Evolutionary conservation across 1,284 basidiomycete genomes (phyloP), one percentile per base, ranked within the genome.

Genomic region (Moesziomyces globuligerus): DNA sequence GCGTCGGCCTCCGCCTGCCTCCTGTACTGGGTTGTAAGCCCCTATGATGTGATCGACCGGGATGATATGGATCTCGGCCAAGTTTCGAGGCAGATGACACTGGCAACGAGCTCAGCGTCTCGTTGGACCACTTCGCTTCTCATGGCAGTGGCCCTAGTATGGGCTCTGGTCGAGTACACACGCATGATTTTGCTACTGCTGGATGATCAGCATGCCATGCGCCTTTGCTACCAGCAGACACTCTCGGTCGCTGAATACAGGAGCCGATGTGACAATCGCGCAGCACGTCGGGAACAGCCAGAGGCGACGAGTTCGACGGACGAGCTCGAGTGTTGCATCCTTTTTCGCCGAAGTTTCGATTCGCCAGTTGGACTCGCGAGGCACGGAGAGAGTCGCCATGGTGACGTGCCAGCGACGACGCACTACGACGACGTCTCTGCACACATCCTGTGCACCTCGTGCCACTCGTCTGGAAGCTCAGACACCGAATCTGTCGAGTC

Each of bases 101-200:
- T 23, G 24, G 4, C 41, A 11, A 3, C 8, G 7, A 20, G 23
- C n/a, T 7, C 52, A 15, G 5, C 48, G 15, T 37, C 60, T 4
- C 44, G 24, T 29, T 32, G 36, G 46, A 20, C 39, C 20, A 3
- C 42, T 1, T 28, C 40, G 7, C 23, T 46, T 7, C 15, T 47
- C 4, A 36, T 64, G 48, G 37, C 37, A 2, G 2, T 24, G 7
- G 53, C 54, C 7, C 38, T 52, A 21, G 48, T 17, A 17, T 32
- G 41, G 20, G 60, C 60, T 17, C 23, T 64, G 17, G 17, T 48
- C 41, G 53, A 64, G 48, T 64, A 57, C 23, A 28, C 17, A 8
- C 39, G 39, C 20, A 25, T 64, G n/a, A 45, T 23, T 7, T 29
- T 51, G 28, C 45, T 64, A 40, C 51, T 64, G 21, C 18, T 57